Evolutionary conservation across 2,329 filamentous ascomycete species (phyloP), one percentile per base, ranked within the genome.

Genomic region (Penicillium sp.): DNA sequence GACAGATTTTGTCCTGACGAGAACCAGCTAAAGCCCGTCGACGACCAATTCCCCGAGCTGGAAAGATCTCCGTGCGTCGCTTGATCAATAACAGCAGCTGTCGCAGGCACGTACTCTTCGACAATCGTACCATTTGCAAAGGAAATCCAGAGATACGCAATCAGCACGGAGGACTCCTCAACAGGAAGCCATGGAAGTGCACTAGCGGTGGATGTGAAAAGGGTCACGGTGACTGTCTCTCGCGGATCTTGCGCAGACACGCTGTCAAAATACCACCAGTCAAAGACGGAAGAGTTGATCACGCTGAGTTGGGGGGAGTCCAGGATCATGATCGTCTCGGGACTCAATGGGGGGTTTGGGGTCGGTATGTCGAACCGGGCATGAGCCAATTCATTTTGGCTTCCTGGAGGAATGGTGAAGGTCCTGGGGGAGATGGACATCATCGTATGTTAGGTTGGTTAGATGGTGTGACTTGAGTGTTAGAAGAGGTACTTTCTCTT

Each of bases 181-280:
- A 47, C n/a, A 1, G 49, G 29, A 3, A 62, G 45, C 39, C 68
- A 71, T 1, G 72, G 67, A 5, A 75, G 74, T 9, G 66, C 69
- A 4, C 56, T 37, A 1, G 52, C 45, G 0, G 62, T 49, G 8
- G 62, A 53, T 1, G 60, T 61, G 49, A 65, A 66, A 52, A 71
- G 68, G 24, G 61, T 62, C 12, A 72, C 40, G 0, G 61, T 58
- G 6, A 70, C 43, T 0, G 60, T 63, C 18, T 59, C 54, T 6
- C 55, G 49, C 1, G 58, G 49, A 39, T 62, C 55, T 6, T 53
- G 52, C 2, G 51, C 41, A 1, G 67, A 59, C 9, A 72, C 58
- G 18, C 56, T 66, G 48, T 73, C 67, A 39, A 72, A 72, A 49
- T 69, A 71, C 70, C 69, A 72, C 67, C 68, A 71, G 54, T 68